Evolutionary conservation across 73 alveolate genomes (phyloP).

Genomic region (Paramecium tetraurelia): DNA sequence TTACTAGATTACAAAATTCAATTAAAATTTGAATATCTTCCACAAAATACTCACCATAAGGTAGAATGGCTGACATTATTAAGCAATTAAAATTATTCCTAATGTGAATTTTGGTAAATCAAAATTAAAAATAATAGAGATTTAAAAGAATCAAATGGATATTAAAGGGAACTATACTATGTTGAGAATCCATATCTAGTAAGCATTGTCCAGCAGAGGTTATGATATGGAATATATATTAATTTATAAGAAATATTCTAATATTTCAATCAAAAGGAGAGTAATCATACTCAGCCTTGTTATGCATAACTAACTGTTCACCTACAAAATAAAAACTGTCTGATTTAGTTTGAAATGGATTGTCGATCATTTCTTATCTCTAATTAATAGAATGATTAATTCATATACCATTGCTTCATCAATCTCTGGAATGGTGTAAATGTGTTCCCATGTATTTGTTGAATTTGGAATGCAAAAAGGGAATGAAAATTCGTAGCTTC

Average conservation of each 20-base stretch:
- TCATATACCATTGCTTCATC: slow-evolving; percentile 63
- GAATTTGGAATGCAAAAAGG: slow-evolving; percentile 96
- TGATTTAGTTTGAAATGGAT: slow-evolving; percentile 94
- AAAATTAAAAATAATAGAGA: too few relatives aligned
- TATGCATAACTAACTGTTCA: slow-evolving; percentile 93
- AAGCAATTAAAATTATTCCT: too few relatives aligned
- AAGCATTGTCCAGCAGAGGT: not conserved
- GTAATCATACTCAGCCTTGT: slow-evolving; percentile 93
- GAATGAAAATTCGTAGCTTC: slow-evolving; percentile 86
- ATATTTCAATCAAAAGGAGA: slow-evolving; percentile 60
- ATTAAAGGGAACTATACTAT: not conserved
- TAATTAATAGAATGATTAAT: not conserved
- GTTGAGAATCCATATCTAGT: not conserved
- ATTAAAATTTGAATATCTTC: too few relatives aligned
- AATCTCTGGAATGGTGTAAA: slow-evolving; percentile 87
- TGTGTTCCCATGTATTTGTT: slow-evolving; percentile 95
- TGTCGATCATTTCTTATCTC: slow-evolving; percentile 81
- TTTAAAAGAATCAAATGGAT: too few relatives aligned
- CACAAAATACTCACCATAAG: too few relatives aligned
- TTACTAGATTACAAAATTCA: too few relatives aligned
- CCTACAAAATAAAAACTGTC: slow-evolving; percentile 97
- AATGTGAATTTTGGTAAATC: too few relatives aligned
- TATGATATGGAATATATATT: not conserved
- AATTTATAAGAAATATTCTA: not conserved
- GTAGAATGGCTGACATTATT: too few relatives aligned